Base-by-base conservation (phyloP, 192 early-diverging fungal species). In the Globomyces pollinis-pini region DNA sequence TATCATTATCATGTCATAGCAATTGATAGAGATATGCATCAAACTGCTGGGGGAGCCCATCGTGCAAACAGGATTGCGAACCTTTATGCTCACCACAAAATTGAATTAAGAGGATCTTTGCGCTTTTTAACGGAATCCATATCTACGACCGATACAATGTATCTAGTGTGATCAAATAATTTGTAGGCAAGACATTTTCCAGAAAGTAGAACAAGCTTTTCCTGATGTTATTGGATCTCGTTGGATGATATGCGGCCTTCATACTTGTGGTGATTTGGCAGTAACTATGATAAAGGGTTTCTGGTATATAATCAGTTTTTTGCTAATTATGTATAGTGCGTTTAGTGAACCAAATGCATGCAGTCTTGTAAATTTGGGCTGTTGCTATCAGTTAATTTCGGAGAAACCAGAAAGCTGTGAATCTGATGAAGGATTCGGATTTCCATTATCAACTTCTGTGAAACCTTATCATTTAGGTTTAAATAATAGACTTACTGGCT, bases 261-360 rank as follows among this genome's bases (percentile, higher is more conserved):
- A 94, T 59, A 77, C 89, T 0, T 94, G 92, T 60, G 92, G 92
- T 5, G 84, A 93, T 59, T 63, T 94, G 50, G 78, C 86, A 2
- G 82, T 84, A 38, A 80, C 81, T 1, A 81, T 89, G 59, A 73
- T 93, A 7, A 71, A 77, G 36, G 60, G 80, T 20, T 90, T 84
- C 64, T 74, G 77, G 1, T 72, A 80, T 13, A 64, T 62, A 30
- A 61, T 64, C 21, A 67, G 66, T n/a, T n/a, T n/a, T n/a, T n/a
- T n/a, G n/a, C n/a, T n/a, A n/a, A n/a, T n/a, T n/a, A n/a, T n/a
- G n/a, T n/a, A n/a, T n/a, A 47, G 28, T 12, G 23, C 8, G 6
- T 47, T 28, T 26, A 21, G 6, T 28, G 28, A 26, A 26, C 3
- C 18, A 26, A 47, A 47, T 47, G 44, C 28, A 16, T 16, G 2